Percentiles rank a stretch among this genome's conserved stretches.
Conservation (phyloP, 768 basidiomycete species). For the Macrocybe gigantea region DNA sequence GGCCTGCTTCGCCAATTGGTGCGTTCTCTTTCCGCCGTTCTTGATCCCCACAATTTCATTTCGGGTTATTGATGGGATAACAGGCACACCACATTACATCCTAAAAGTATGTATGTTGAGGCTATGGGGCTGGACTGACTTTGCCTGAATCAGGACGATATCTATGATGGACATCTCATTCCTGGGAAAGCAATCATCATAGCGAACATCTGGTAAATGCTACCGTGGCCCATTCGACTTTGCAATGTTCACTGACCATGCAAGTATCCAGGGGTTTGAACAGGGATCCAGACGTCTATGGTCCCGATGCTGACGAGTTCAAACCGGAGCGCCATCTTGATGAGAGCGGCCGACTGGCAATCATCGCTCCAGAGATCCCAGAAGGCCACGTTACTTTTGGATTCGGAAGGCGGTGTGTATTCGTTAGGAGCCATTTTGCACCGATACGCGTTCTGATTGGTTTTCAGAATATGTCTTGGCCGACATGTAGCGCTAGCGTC, state of each 20-base stretch:
- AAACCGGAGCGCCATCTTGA: conserved; percentile 19
- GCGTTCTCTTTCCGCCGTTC: background rate
- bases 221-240: conserved; percentile 12
- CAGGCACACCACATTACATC: background rate
- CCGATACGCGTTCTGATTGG: background rate
- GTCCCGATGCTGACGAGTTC: conserved; percentile 17
- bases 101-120: background rate
- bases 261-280: conserved; percentile 15
- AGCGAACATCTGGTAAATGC: background rate
- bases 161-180: background rate
- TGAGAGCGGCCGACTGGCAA: conserved; percentile 13
- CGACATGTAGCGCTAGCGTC: conserved; percentile 10
- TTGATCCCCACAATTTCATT: background rate
- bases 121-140: background rate
- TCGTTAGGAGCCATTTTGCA: no score
- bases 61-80: background rate
- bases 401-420: conserved; percentile 19
- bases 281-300: conserved; percentile 19
- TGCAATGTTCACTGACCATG: conserved; percentile 8
- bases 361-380: conserved; percentile 16
- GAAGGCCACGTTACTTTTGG: conserved; percentile 25
- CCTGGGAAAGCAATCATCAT: background rate
- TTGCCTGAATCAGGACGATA: background rate
- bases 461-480: conserved; percentile 11
- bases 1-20: conserved; percentile 14